phyloP scores from a whole-genome alignment of 2,329 filamentous ascomycete genomes.

The Aspergillus costaricaensis region DNA sequence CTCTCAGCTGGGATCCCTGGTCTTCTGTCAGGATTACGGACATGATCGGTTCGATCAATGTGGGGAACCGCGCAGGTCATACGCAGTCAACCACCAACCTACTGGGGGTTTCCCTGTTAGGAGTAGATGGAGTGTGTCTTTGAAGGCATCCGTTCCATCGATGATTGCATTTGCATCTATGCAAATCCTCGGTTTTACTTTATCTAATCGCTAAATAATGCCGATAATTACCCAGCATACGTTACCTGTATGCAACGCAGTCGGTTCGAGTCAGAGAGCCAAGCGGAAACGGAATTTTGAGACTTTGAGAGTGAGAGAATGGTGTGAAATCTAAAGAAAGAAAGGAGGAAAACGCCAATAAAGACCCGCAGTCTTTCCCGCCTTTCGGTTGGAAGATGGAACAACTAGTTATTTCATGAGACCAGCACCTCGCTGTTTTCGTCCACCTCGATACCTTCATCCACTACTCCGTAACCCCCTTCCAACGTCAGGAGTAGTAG shows the following conservation, averaged over 20 bases:
- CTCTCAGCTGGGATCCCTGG: constrained; percentile 6
- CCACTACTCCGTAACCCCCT: background rate
- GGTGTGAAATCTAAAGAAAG: too few species aligned
- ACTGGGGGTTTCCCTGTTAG: background rate
- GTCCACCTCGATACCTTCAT: background rate
- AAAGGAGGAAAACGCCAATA: too few species aligned
- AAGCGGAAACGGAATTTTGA: background rate
- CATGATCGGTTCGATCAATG: constrained; percentile 1
- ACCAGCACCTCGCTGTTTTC: background rate
- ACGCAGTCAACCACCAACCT: background rate
- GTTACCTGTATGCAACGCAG: too few species aligned
- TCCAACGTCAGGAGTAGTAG: background rate
- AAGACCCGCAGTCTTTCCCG: too few species aligned
- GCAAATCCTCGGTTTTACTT: background rate
- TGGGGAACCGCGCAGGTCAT: background rate
- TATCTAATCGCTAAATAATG: background rate
- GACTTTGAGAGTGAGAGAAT: background rate
- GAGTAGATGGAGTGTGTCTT: background rate
- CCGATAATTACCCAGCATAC: too few species aligned
- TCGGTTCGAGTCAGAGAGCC: background rate
- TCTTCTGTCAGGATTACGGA: background rate
- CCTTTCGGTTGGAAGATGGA: background rate
- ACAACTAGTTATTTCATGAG: too few species aligned
- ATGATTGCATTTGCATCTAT: background rate
- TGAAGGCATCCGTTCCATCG: too few species aligned